Evolutionary conservation across 441 rosid species (phyloP), one percentile per base, ranked within the genome.

Genomic region (Heliophila coronopifolia): DNA sequence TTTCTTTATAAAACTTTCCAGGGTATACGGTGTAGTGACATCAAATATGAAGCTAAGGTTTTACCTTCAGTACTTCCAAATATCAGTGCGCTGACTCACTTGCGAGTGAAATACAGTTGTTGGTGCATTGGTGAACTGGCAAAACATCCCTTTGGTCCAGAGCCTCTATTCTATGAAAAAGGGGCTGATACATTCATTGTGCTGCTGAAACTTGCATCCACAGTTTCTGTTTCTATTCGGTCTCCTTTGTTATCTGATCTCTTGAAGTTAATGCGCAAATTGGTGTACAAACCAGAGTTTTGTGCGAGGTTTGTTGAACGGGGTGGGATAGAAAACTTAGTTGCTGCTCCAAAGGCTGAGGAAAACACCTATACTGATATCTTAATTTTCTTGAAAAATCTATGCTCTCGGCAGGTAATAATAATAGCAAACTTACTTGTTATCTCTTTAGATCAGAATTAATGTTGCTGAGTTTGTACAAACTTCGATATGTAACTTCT

Each of bases 261-360:
- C 58, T 83, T 86, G 97, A 93, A 93, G 82, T 83, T 93, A 53
- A 89, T 93, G 46, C 84, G 99, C 65, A 91, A 96, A 36, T 77
- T 93, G 75, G 99, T 93, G n/a, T 65, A 94, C 99, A 24, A 96
- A 89, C 65, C 78, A 91, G 57, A 93, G 89, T 73, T 93, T 93
- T 70, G 97, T 63, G 95, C 99, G 7, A 74, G 89, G 63, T 93
- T 89, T 77, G 99, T 93, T 55, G 99, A 93, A 67, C 79, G 97
- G 2, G 81, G 93, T 69, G 99, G 99, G 68, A 75, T 89, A 73
- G 94, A 84, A 66, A 93, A 86, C 59, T 74, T 93, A 74, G 96
- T 93, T 51, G 79, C 86, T 63, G 79, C 84, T 22, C 96, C 96
- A 43, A 80, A 91, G 71, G 75, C 76, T 40, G 76, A 79, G 39